Evolutionary conservation across 306 rosid genomes (phyloP).

Genomic region (Cajanus cajan): DNA sequence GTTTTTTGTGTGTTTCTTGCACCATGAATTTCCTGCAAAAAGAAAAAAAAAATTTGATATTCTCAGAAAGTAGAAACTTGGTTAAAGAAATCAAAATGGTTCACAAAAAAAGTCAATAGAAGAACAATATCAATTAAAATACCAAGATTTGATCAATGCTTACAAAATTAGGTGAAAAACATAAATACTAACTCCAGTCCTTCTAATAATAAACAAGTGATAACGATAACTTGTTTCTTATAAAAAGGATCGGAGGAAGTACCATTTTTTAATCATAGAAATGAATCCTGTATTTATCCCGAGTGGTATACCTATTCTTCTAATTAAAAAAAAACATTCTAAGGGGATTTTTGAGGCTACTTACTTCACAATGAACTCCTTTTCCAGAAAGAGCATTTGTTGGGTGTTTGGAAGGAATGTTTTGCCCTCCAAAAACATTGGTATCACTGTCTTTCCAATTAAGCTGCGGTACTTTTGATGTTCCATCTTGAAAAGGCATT

Average conservation of each 20-base stretch:
- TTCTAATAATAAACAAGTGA: no score
- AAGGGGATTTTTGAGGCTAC: slow-evolving; percentile 32
- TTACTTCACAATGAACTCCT: slow-evolving; percentile 44
- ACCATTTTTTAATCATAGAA: slow-evolving; percentile 46
- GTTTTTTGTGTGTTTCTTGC: slow-evolving; percentile 46
- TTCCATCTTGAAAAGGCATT: slow-evolving; percentile 51
- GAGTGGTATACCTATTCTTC: slow-evolving; percentile 35
- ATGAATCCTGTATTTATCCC: slow-evolving; percentile 39
- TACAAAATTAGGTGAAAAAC: not conserved
- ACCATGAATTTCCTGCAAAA: slow-evolving; percentile 59
- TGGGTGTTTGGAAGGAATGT: slow-evolving; percentile 40
- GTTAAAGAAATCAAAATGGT: slow-evolving; percentile 7
- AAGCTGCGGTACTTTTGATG: slow-evolving; percentile 48
- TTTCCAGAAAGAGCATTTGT: slow-evolving; percentile 43
- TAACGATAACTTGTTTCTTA: no score
- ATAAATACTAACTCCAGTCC: not conserved
- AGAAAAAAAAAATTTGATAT: slow-evolving; percentile 20
- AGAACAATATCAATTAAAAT: slow-evolving; percentile 14
- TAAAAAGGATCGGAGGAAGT: not conserved
- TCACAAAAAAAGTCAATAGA: not conserved
- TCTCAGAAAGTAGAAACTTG: slow-evolving; percentile 4
- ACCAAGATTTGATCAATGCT: slow-evolving; percentile 8
- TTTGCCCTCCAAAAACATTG: slow-evolving; percentile 46
- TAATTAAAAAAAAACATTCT: slow-evolving; percentile 30
- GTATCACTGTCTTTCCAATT: slow-evolving; percentile 48